These are phyloP conservation scores for Penicillium griseofulvum DNA, from an alignment of 2,329 filamentous ascomycete species.

Conservation along the genomic window DNA sequence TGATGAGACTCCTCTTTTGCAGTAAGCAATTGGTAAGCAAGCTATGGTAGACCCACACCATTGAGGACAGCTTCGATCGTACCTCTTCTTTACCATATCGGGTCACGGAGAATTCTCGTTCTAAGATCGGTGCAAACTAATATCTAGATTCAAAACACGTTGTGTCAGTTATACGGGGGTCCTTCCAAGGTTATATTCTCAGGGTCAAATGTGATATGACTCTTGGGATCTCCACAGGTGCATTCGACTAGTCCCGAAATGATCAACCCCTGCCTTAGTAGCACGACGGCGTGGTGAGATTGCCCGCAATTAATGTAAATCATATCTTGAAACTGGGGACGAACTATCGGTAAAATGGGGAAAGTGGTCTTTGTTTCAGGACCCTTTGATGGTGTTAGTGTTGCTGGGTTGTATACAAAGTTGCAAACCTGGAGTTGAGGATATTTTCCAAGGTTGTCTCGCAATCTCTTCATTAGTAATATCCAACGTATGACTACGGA, in stretches of 20 bases:
- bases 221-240: constrained; percentile 1
- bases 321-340: constrained; percentile 14
- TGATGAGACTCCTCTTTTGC: background rate
- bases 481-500: background rate
- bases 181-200: too few species aligned
- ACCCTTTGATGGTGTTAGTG: background rate
- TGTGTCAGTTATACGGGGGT: background rate
- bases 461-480: background rate
- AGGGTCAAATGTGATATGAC: background rate
- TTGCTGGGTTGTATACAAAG: background rate
- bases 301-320: background rate
- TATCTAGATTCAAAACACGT: background rate
- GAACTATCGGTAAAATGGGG: constrained; percentile 3
- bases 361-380: background rate
- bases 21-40: background rate
- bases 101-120: constrained; percentile 1
- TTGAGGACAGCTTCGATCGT: background rate
- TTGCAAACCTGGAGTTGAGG: background rate
- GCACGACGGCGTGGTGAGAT: constrained; percentile 4
- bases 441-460: background rate
- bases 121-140: background rate
- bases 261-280: constrained; percentile 20
- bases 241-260: constrained; percentile 3
- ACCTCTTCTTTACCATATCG: background rate
- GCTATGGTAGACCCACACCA: background rate